Evolutionary conservation across 441 rosid genomes (phyloP), one percentile per base, ranked within the genome.

Genomic region (Erodium trifolium): DNA sequence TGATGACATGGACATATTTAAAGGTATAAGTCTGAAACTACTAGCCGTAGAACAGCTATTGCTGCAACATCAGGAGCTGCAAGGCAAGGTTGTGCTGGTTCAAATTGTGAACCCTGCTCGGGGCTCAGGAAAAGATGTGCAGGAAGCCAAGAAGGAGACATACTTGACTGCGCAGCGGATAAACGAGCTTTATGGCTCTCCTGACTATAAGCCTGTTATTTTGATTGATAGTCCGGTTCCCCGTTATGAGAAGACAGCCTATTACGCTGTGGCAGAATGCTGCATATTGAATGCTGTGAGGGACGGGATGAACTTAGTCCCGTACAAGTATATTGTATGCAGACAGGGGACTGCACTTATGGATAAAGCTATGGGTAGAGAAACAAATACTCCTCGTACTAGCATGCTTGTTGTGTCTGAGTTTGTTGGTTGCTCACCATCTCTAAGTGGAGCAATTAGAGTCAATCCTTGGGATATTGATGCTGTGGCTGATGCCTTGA

Each of bases 1-100:
- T 51, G 98, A 90, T 70, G 96, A 92, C 77, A 92, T 92, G 97
- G 96, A 92, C 77, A 92, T 92, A 71, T 92, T 92, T 69, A 90
- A 92, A 71, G 98, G 98, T 23, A 83, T 92, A 79, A 90, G 93
- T 71, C 77, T 92, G 68, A 92, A 92, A 67, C 70, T 92, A 7
- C 68, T 88, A 71, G 93, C 97, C 35, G 69, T 92, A 77, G 96
- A 88, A 73, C 92, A 87, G 31, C 87, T 92, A 62, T 77, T 92
- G 79, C 82, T 67, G 78, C 92, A 83, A 72, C 81, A 83, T 76
- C 81, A 86, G 12, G 78, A 73, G 37, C 53, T 89, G 85, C 79
- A 63, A 23, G 96, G 96, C 68, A 84, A 86, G 69, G 67, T 88
- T 67, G 96, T 92, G 67, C 84, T 92, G 67, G 84, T 92, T 72